Percentiles rank a stretch among this genome's conserved stretches.
Evolutionary conservation across 768 basidiomycete genomes (phyloP).

Genomic region (Amanita thiersii): DNA sequence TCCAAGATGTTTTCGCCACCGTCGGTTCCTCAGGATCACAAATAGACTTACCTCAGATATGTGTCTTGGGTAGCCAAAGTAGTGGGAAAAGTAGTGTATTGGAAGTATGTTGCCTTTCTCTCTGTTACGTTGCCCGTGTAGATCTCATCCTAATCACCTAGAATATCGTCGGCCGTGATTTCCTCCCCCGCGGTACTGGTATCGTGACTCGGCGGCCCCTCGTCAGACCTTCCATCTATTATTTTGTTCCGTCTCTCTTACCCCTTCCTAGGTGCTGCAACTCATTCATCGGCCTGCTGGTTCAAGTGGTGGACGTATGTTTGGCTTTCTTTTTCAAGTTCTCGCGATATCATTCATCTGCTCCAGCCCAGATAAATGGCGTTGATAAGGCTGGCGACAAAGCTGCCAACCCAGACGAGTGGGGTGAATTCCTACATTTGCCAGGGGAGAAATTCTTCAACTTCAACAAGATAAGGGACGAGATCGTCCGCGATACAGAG

Average conservation of each 20-base stretch:
- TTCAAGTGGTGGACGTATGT: conserved; percentile 33
- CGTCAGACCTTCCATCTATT: conserved; percentile 35
- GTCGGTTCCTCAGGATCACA: conserved; percentile 70
- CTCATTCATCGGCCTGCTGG: conserved; percentile 78
- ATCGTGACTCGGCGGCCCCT: conserved; percentile 97
- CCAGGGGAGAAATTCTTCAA: conserved; percentile 98
- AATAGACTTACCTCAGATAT: conserved; percentile 90
- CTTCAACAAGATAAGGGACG: conserved; percentile 93
- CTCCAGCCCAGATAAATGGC: conserved; percentile 33
- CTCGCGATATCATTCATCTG: conserved; percentile 16
- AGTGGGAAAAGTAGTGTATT: conserved; percentile 92
- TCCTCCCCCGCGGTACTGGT: conserved; percentile 96
- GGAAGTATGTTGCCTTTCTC: conserved; percentile 44
- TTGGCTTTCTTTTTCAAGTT: background rate
- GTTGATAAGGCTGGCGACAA: conserved; percentile 52
- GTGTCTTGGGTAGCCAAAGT: conserved; percentile 86
- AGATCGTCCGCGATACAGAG: conserved; percentile 95
- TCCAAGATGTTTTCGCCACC: conserved; percentile 84
- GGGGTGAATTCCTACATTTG: conserved; percentile 97
- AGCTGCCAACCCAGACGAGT: conserved; percentile 86
- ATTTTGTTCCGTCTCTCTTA: conserved; percentile 1
- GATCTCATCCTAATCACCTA: conserved; percentile 20
- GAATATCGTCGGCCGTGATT: conserved; percentile 98
- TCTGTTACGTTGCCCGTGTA: conserved; percentile 5
- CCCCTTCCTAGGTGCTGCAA: conserved; percentile 67